These are phyloP conservation scores for Russula dissimulans DNA, from an alignment of 768 basidiomycete genomes.

Conservation along the genomic window DNA sequence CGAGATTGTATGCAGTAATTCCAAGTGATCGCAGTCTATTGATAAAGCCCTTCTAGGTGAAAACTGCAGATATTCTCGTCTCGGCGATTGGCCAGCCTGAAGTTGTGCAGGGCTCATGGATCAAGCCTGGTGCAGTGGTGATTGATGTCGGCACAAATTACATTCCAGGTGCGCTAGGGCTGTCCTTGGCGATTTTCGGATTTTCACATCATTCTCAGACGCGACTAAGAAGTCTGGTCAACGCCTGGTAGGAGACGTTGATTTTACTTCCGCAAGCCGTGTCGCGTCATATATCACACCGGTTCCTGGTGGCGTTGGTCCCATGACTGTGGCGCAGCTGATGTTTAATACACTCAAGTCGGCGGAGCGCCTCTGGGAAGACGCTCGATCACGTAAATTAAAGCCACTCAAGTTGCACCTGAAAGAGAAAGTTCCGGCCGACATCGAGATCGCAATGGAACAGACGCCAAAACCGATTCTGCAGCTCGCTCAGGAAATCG, in stretches of 20 bases:
- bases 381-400: conserved; percentile 54
- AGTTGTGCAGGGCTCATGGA: conserved; percentile 87
- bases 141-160: conserved; percentile 99
- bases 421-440: conserved; percentile 82
- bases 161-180: conserved; percentile 52
- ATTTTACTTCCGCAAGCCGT: conserved; percentile 64
- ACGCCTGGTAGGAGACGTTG: conserved; percentile 92
- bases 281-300: conserved; percentile 92
- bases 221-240: conserved; percentile 88
- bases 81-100: conserved; percentile 93
- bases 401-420: conserved; percentile 74
- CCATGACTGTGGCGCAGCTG: conserved; percentile 99
- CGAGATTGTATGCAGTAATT: conserved; percentile 47
- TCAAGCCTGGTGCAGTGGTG: conserved; percentile 90
- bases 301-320: conserved; percentile 97
- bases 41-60: conserved; percentile 41
- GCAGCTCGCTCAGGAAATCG: conserved; percentile 81
- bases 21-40: neutral
- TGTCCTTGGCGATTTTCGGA: conserved; percentile 22
- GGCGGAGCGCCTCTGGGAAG: conserved; percentile 74
- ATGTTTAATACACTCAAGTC: conserved; percentile 90
- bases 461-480: conserved; percentile 87
- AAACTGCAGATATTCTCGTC: conserved; percentile 85
- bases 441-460: conserved; percentile 93
- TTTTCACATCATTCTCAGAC: conserved; percentile 34